Percentiles rank a stretch among this genome's conserved stretches.
Evolutionary conservation across 176 grass and related monocot genomes (phyloP).

Genomic region (Elymus sibiricus): DNA sequence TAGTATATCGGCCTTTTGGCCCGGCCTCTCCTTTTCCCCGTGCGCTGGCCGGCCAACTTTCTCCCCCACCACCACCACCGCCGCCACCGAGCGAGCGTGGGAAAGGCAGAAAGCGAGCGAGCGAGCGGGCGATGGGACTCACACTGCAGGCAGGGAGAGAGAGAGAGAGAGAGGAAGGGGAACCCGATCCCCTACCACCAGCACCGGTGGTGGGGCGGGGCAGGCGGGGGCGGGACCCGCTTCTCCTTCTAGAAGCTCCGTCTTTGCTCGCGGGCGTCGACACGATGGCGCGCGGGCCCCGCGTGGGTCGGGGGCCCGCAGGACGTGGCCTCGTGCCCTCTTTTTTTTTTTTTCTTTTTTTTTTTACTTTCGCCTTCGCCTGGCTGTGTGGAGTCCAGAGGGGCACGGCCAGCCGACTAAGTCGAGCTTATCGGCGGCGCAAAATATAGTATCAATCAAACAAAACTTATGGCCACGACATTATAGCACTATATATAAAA

Average conservation of each 20-base stretch:
- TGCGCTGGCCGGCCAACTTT: conserved; percentile 14
- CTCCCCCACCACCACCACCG: not conserved
- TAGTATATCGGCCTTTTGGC: not conserved
- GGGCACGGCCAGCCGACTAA: not conserved
- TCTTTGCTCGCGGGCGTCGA: too few relatives aligned
- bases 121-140: not conserved
- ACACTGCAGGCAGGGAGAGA: too few relatives aligned
- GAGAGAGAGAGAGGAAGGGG: not conserved
- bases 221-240: too few relatives aligned
- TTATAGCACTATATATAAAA: too few relatives aligned
- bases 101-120: not conserved
- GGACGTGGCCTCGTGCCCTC: too few relatives aligned
- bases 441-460: not conserved
- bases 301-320: too few relatives aligned
- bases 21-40: not conserved
- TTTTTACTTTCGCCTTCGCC: not conserved
- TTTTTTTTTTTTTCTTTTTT: not conserved
- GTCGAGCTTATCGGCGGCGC: not conserved
- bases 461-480: not conserved
- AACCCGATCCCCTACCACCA: conserved; percentile 5
- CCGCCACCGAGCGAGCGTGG: too few relatives aligned
- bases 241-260: too few relatives aligned
- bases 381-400: not conserved
- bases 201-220: not conserved
- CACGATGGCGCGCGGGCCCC: too few relatives aligned